Evolutionary conservation across 176 grass and related monocot genomes (phyloP).

Genomic region (Triticum dicoccoides): DNA sequence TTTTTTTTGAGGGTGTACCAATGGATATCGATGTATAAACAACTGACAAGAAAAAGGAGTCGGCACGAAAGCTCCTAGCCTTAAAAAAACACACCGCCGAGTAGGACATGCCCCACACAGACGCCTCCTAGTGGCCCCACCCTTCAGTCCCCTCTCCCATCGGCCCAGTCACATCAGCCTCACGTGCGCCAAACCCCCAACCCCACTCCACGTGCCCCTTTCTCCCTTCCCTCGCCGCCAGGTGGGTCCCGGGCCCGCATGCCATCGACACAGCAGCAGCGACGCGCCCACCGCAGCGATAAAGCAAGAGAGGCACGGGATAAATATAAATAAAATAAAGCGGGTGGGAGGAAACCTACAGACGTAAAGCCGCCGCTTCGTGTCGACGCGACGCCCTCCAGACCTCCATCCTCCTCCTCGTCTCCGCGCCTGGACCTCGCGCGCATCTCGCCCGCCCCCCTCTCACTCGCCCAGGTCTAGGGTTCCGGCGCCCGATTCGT

Average conservation of each 20-base stretch:
- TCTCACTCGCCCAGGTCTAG: not conserved
- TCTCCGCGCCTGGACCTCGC: not conserved
- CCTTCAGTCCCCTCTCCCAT: not conserved
- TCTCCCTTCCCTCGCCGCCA: no score
- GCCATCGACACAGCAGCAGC: not conserved
- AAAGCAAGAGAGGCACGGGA: not conserved
- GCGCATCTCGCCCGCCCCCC: not conserved
- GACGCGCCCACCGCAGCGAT: not conserved
- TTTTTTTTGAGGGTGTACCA: no score
- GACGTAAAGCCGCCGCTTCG: slow-evolving; percentile 49
- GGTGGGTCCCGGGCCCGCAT: not conserved
- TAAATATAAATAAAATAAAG: not conserved
- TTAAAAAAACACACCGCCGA: not conserved
- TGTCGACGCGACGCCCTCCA: slow-evolving; percentile 36
- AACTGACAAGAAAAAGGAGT: not conserved
- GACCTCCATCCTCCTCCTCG: not conserved
- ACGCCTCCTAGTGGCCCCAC: not conserved
- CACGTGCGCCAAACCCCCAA: slow-evolving; percentile 23
- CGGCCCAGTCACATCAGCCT: not conserved
- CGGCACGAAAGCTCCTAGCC: not conserved
- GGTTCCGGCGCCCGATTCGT: not conserved
- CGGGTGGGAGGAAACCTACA: not conserved
- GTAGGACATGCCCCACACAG: not conserved
- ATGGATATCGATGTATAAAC: not conserved
- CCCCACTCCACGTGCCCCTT: slow-evolving; percentile 11